A percentile compares a stretch with the other conserved stretches of the same genome.
Evolutionary conservation across 139 green algal species (phyloP).

Genomic region (Deuterostichococcus epilithicus): DNA sequence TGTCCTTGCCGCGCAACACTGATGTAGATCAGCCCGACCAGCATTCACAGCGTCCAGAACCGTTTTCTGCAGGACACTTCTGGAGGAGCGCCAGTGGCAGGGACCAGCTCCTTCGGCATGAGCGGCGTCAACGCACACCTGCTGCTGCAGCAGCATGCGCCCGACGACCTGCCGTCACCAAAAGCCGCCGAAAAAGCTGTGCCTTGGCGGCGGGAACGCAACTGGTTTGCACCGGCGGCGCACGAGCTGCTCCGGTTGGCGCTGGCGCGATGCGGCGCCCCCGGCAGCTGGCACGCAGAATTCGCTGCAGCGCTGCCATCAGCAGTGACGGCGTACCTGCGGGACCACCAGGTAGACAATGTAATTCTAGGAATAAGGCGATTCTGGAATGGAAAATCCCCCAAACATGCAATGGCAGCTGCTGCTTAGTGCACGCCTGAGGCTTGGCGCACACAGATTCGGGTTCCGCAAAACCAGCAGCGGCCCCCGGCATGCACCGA

Average conservation of each 20-base stretch:
- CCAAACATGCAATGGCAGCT: too few relatives aligned
- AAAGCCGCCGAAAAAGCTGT: background rate
- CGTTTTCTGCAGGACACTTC: background rate
- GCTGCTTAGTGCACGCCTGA: too few relatives aligned
- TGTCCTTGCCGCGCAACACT: too few relatives aligned
- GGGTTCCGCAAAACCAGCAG: too few relatives aligned
- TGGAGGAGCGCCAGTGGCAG: background rate
- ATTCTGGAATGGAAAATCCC: too few relatives aligned
- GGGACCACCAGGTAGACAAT: conserved; percentile 63
- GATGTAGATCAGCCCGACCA: too few relatives aligned
- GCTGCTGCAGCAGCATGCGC: conserved; percentile 20
- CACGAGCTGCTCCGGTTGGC: conserved; percentile 15
- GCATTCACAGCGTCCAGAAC: too few relatives aligned
- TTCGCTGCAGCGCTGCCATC: conserved; percentile 26
- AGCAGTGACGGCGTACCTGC: conserved; percentile 36
- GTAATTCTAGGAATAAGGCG: background rate
- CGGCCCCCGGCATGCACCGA: too few relatives aligned
- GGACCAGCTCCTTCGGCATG: conserved; percentile 75
- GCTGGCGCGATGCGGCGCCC: background rate
- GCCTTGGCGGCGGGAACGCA: conserved; percentile 4
- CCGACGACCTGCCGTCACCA: too few relatives aligned
- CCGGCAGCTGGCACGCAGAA: background rate
- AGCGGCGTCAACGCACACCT: conserved; percentile 65
- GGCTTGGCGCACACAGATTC: too few relatives aligned
- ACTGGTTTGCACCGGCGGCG: conserved; percentile 8